Percentiles rank a stretch among this genome's conserved stretches.
phyloP scores from a whole-genome alignment of 768 basidiomycete species.

The Tubosaeta sp. region DNA sequence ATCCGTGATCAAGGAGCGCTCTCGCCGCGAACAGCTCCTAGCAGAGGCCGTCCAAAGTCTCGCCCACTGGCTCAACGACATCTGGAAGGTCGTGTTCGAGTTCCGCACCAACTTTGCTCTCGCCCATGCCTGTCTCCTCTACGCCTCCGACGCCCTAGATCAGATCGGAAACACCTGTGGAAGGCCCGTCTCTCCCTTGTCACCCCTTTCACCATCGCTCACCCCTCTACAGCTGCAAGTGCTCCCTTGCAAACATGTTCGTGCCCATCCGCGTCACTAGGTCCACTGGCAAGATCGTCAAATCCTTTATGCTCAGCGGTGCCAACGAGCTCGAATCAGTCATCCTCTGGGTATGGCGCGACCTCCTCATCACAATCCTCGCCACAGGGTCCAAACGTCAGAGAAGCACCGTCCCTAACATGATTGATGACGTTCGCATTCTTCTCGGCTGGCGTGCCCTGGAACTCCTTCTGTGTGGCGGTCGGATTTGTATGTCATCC shows the following conservation, averaged over 20 bases:
- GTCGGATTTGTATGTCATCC: constrained; percentile 36
- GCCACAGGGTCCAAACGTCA: constrained; percentile 32
- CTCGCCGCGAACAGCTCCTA: constrained; percentile 51
- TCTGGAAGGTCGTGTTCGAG: constrained; percentile 62
- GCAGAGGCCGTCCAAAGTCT: constrained; percentile 53
- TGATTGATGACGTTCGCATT: constrained; percentile 57
- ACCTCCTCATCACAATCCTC: constrained; percentile 57
- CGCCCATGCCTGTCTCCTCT: constrained; percentile 57
- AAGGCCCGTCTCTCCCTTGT: constrained; percentile 30
- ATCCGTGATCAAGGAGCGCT: constrained; percentile 48
- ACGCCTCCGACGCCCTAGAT: constrained; percentile 42
- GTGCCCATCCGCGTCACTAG: constrained; percentile 43
- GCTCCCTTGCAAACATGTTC: constrained; percentile 44
- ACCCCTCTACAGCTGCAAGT: constrained; percentile 46
- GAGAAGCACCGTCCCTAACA: constrained; percentile 39
- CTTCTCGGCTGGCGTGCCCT: constrained; percentile 48
- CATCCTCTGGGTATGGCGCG: constrained; percentile 66
- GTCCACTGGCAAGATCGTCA: constrained; percentile 42
- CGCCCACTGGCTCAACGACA: constrained; percentile 54
- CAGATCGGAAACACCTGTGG: constrained; percentile 38
- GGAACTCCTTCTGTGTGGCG: constrained; percentile 53
- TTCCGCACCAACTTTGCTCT: constrained; percentile 45
- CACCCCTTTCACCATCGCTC: constrained; percentile 1
- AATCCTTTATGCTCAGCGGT: constrained; percentile 46
- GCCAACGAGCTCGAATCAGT: constrained; percentile 43